Conservation (phyloP, 306 rosid species). For the Trifolium repens region DNA sequence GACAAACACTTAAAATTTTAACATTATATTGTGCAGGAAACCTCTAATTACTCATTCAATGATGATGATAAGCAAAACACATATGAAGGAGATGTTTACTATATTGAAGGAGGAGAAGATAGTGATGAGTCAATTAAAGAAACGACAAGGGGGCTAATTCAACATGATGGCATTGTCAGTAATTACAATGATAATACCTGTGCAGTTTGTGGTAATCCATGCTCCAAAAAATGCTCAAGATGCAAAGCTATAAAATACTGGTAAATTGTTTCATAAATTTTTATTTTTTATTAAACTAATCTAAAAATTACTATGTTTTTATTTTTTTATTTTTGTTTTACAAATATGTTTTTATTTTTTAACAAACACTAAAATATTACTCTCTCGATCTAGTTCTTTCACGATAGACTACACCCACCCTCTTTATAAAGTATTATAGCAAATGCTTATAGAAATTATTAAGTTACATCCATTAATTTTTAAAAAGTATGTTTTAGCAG, state of each 20-base stretch:
- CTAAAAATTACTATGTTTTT: too few relatives aligned
- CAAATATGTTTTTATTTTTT: too few relatives aligned
- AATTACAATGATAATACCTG: background rate
- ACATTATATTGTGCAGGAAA: conserved; percentile 34
- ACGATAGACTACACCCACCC: too few relatives aligned
- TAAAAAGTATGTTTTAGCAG: too few relatives aligned
- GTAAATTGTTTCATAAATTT: conserved; percentile 9
- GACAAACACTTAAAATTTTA: background rate
- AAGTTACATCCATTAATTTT: too few relatives aligned
- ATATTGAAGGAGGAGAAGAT: conserved; percentile 28
- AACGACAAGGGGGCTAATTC: background rate
- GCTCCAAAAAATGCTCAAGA: conserved; percentile 43
- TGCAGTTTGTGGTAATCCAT: conserved; percentile 44
- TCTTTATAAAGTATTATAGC: too few relatives aligned
- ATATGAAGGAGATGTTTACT: conserved; percentile 11
- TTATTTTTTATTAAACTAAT: too few relatives aligned
- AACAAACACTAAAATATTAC: too few relatives aligned
- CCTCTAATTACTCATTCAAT: background rate
- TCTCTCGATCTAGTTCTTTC: too few relatives aligned
- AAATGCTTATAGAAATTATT: too few relatives aligned
- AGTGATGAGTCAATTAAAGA: background rate
- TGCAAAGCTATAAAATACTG: conserved; percentile 45
- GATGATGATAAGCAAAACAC: conserved; percentile 12
- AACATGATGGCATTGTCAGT: background rate
- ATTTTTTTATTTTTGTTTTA: too few relatives aligned